Conservation (phyloP, 208 protist species). For the Leishmania martiniquensis region DNA sequence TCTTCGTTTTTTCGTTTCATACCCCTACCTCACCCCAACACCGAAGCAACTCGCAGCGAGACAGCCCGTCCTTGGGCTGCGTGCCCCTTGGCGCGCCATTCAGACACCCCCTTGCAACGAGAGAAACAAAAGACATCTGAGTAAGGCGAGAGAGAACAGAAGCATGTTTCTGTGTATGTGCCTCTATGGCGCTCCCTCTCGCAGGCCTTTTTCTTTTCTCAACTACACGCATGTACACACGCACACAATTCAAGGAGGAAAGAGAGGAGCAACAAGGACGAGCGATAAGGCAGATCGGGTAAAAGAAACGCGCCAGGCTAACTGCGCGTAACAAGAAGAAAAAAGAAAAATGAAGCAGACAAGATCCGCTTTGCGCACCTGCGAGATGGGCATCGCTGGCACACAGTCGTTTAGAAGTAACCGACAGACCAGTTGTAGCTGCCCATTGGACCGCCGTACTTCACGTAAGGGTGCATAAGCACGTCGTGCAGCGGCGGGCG, state of each 20-base stretch:
- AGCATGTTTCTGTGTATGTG: neutral
- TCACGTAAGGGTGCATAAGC: constrained; percentile 87
- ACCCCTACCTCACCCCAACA: neutral
- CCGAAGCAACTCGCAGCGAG: neutral
- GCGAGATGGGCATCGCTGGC: neutral
- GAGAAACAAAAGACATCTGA: neutral
- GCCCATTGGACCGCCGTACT: constrained; percentile 81
- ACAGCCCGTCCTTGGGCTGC: neutral
- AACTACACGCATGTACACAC: neutral
- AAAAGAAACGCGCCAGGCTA: neutral
- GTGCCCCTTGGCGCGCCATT: neutral
- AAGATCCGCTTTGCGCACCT: neutral
- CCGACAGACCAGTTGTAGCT: constrained; percentile 93
- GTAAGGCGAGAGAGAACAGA: too few species aligned
- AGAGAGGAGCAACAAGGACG: neutral
- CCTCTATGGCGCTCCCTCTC: neutral
- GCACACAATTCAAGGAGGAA: neutral
- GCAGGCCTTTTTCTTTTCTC: too few species aligned
- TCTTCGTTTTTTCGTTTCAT: too few species aligned
- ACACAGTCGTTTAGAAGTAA: constrained; percentile 65
- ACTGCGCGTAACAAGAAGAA: neutral
- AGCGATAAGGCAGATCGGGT: neutral
- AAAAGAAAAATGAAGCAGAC: neutral
- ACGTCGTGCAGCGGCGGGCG: constrained; percentile 87
- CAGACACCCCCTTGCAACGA: neutral